Conservation (phyloP, 2,329 filamentous ascomycete species). For the Trichoderma koningiopsis region DNA sequence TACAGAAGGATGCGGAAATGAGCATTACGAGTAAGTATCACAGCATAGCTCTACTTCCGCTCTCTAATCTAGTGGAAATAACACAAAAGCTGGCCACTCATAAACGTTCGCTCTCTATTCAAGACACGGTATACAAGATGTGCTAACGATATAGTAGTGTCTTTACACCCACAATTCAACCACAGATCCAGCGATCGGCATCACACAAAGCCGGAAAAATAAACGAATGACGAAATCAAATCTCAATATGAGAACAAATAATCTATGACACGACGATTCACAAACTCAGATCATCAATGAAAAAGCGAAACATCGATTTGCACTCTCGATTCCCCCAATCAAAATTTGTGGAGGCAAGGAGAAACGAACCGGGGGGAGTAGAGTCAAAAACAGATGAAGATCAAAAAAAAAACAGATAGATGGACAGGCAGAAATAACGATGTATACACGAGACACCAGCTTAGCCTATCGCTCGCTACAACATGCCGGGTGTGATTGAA, state of each 20-base stretch:
- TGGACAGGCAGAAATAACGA: background rate
- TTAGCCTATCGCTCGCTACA: background rate
- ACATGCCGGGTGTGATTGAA: background rate
- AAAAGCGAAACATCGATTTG: background rate
- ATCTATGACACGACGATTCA: background rate
- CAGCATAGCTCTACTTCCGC: background rate
- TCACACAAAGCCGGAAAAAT: background rate
- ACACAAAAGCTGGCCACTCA: background rate
- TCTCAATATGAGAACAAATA: background rate
- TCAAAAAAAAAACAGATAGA: no score
- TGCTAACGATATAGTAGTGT: background rate
- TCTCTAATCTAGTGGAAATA: background rate
- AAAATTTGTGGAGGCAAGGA: background rate
- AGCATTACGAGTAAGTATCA: background rate
- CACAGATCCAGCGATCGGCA: background rate
- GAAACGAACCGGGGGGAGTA: background rate
- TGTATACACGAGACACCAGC: background rate
- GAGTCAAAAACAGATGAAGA: background rate
- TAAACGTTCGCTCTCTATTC: background rate
- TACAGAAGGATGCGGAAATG: background rate
- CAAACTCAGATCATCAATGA: background rate
- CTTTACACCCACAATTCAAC: background rate
- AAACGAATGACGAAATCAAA: background rate
- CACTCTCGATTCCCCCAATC: background rate
- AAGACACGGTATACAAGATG: background rate